phyloP scores from a whole-genome alignment of 306 rosid genomes.

The Pyrus bretschneideri region DNA sequence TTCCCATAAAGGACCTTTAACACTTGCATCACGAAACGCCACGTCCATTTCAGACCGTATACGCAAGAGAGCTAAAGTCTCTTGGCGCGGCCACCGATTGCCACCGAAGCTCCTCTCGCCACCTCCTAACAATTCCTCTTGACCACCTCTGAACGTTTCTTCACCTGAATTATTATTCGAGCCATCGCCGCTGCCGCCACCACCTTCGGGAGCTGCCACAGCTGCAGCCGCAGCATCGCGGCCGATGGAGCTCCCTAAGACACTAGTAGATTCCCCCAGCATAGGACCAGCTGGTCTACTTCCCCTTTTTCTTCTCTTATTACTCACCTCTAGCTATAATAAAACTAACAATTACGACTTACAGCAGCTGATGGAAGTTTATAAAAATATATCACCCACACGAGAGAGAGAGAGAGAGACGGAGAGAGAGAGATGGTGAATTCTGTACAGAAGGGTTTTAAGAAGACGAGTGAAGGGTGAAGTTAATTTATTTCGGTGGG shows the following conservation, averaged over 20 bases:
- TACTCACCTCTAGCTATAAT: constrained; percentile 2
- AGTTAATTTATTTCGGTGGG: constrained; percentile 72
- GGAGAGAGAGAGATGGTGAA: constrained; percentile 47
- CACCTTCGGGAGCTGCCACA: constrained; percentile 14
- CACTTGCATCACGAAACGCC: constrained; percentile 79
- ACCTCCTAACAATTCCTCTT: constrained; percentile 17
- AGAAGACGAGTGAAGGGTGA: constrained; percentile 52
- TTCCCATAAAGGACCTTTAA: constrained; percentile 96
- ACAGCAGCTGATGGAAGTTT: constrained; percentile 18
- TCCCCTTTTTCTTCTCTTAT: neutral
- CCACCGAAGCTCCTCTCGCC: constrained; percentile 75
- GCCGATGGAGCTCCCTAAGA: constrained; percentile 50
- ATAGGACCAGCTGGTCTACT: constrained; percentile 32
- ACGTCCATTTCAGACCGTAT: constrained; percentile 94
- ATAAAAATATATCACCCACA: constrained; percentile 20
- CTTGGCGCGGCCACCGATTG: constrained; percentile 89
- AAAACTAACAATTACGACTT: constrained; percentile 37
- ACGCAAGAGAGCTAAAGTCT: constrained; percentile 75
- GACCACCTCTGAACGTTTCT: constrained; percentile 25
- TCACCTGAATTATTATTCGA: constrained; percentile 75
- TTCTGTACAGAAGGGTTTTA: constrained; percentile 43
- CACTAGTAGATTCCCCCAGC: constrained; percentile 73
- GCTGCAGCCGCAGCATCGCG: constrained; percentile 27
- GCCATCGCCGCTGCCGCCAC: constrained; percentile 23
- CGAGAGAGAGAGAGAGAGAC: constrained; percentile 21